These are phyloP conservation scores for Piper longum DNA, from an alignment of 164 flowering plant species.

Conservation along the genomic window DNA sequence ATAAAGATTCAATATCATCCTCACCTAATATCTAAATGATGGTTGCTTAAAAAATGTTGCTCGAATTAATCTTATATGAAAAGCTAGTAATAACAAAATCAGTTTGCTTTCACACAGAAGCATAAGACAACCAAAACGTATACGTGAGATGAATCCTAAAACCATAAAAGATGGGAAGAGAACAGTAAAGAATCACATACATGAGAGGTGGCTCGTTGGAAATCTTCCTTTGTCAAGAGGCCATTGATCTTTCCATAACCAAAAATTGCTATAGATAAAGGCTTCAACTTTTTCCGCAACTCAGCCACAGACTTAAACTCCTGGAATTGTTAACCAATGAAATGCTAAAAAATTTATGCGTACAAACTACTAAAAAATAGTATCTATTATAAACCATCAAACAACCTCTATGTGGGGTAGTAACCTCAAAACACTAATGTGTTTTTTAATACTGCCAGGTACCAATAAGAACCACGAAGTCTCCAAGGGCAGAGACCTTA, in stretches of 20 bases:
- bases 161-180: no score
- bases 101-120: neutral
- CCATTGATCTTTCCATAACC: constrained; percentile 73
- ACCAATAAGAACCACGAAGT: no score
- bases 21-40: no score
- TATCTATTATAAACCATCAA: neutral
- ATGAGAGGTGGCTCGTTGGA: constrained; percentile 75
- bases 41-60: no score
- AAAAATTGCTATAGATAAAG: constrained; percentile 70
- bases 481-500: no score
- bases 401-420: no score
- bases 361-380: neutral
- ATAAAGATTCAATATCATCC: no score
- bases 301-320: constrained; percentile 77
- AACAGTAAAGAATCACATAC: constrained; percentile 18
- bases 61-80: no score
- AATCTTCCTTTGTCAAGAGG: constrained; percentile 51
- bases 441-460: no score
- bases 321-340: constrained; percentile 4
- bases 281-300: constrained; percentile 47
- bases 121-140: neutral
- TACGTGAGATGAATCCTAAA: neutral
- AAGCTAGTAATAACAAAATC: no score
- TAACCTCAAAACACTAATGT: no score
- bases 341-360: no score